Evolutionary conservation across 768 basidiomycete species (phyloP).

Genomic region (Lactarius hatsudake): DNA sequence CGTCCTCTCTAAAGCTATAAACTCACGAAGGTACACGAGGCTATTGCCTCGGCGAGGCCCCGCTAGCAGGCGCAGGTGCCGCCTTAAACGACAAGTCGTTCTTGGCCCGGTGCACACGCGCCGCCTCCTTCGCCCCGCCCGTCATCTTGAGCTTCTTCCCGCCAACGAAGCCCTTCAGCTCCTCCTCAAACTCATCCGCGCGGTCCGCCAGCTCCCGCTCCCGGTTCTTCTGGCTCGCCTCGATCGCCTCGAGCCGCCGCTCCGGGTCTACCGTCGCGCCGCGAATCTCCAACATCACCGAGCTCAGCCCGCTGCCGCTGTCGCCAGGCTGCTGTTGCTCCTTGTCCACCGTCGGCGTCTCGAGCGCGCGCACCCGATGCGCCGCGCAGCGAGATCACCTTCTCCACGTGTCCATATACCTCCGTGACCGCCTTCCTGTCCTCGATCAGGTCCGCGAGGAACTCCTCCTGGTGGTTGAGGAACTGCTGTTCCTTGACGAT

Average conservation of each 20-base stretch:
- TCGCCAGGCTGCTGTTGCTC: constrained; percentile 38
- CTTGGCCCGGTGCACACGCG: constrained; percentile 82
- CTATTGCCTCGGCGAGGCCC: too few species aligned
- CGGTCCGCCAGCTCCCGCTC: constrained; percentile 69
- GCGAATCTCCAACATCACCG: constrained; percentile 88
- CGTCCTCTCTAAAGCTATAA: too few species aligned
- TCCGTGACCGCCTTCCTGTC: constrained; percentile 88
- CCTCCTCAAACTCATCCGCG: constrained; percentile 86
- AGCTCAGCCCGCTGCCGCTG: constrained; percentile 51
- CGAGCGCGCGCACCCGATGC: too few species aligned
- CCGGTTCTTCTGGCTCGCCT: constrained; percentile 75
- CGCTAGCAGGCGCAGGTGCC: too few species aligned
- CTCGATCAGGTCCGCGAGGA: constrained; percentile 82
- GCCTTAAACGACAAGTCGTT: constrained; percentile 81
- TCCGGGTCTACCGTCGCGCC: constrained; percentile 80
- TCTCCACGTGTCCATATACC: too few species aligned
- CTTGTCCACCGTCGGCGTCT: constrained; percentile 64
- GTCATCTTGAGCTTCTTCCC: constrained; percentile 93
- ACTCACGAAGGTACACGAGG: too few species aligned
- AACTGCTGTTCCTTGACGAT: constrained; percentile 98
- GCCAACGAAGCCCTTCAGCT: constrained; percentile 81
- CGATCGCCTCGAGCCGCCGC: constrained; percentile 76
- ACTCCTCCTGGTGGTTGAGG: constrained; percentile 87
- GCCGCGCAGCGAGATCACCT: too few species aligned
- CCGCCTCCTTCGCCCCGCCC: constrained; percentile 88